Conservation (phyloP, 2,329 filamentous ascomycete genomes). For the Colletotrichum cereale region DNA sequence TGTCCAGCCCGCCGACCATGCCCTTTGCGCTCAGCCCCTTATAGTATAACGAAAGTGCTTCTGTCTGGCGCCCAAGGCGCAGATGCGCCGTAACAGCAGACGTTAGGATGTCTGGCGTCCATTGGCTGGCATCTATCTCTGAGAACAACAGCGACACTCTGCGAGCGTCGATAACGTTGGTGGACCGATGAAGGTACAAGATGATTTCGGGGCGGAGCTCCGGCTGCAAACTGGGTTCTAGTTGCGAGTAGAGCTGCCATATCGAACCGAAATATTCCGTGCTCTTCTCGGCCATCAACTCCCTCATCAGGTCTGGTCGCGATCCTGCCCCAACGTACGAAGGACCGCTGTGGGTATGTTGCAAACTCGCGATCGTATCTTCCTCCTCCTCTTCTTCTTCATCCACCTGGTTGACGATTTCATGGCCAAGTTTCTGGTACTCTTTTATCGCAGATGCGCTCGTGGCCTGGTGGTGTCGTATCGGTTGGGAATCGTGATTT, state of each 20-base stretch:
- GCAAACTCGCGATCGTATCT: neutral
- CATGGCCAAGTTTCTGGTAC: neutral
- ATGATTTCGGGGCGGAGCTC: conserved; percentile 52
- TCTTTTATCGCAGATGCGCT: neutral
- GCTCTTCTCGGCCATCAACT: conserved; percentile 45
- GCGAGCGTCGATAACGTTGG: conserved; percentile 57
- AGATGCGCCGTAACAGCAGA: conserved; percentile 58
- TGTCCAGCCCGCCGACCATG: conserved; percentile 57
- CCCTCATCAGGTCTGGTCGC: conserved; percentile 36
- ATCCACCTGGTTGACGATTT: neutral
- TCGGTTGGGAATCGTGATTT: neutral
- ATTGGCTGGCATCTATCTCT: conserved; percentile 50
- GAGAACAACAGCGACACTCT: conserved; percentile 61
- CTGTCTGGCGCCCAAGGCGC: conserved; percentile 52
- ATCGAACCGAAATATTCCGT: conserved; percentile 53
- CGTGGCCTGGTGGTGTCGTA: neutral
- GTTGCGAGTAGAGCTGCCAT: conserved; percentile 57
- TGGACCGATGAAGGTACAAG: conserved; percentile 57
- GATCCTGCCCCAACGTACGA: conserved; percentile 31
- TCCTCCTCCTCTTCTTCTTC: neutral
- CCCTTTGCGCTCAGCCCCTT: conserved; percentile 50
- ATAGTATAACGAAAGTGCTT: conserved; percentile 57
- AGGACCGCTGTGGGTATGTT: conserved; percentile 32
- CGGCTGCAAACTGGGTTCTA: conserved; percentile 49
- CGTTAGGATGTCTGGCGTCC: conserved; percentile 56